These are phyloP conservation scores for Hymenoscyphus fructigenus DNA, from an alignment of 2,329 filamentous ascomycete genomes.

Conservation along the genomic window DNA sequence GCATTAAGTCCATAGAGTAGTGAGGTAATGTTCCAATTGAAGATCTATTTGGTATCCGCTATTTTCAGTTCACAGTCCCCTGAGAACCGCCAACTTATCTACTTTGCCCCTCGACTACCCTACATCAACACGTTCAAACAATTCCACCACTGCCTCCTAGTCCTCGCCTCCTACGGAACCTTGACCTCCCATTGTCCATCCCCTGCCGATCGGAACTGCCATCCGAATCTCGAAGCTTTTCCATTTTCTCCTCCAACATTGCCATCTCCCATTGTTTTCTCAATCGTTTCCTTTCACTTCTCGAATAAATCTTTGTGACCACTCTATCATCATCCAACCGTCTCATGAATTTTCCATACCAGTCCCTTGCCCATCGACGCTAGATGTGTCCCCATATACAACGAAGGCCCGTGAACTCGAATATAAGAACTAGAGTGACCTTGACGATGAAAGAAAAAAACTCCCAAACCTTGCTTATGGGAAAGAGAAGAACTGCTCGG, in stretches of 20 bases:
- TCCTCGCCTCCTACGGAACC: too few relatives aligned
- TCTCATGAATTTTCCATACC: not conserved
- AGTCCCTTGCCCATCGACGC: not conserved
- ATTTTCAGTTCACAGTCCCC: too few relatives aligned
- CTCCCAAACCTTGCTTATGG: not conserved
- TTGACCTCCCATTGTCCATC: too few relatives aligned
- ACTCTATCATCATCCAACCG: not conserved
- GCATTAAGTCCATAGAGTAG: too few relatives aligned
- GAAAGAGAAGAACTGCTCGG: constrained; percentile 6
- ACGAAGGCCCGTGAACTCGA: not conserved
- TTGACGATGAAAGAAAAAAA: not conserved
- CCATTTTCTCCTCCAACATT: not conserved
- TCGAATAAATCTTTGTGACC: not conserved
- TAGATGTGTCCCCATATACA: not conserved
- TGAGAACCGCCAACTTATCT: too few relatives aligned
- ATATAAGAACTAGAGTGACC: too few relatives aligned
- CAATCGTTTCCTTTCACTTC: not conserved
- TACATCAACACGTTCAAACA: too few relatives aligned
- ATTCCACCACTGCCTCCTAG: too few relatives aligned
- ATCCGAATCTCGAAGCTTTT: not conserved
- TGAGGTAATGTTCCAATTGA: too few relatives aligned
- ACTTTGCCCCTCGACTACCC: too few relatives aligned
- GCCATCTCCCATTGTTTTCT: not conserved
- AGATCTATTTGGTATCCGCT: too few relatives aligned
- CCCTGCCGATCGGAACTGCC: too few relatives aligned